Base-by-base conservation (phyloP, 1,284 basidiomycete species). In the Cryptococcus sp. region DNA sequence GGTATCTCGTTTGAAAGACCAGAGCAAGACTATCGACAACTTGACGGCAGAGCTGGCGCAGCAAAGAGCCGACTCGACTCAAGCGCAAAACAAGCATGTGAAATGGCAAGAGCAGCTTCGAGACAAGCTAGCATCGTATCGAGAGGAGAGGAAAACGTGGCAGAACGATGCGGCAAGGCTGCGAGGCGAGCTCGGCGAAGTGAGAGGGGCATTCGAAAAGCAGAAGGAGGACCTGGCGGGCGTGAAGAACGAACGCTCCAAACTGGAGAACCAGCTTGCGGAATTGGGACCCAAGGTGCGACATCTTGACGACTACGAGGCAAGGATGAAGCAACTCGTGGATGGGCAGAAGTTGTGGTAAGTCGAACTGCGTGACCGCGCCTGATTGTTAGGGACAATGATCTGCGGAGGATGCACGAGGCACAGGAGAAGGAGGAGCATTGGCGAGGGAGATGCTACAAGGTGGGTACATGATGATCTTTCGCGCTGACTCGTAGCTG, bases 221-320 rank as follows among this genome's bases (percentile, higher is more conserved):
- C 62, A 66, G 42, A 59, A 60, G 31, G 69, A 66, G 24, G 66
- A 69, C 52, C 52, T 72, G 2, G 68, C 66, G 1, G 50, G 51
- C 18, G 60, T 65, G n/a, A 68, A 68, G 57, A 69, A 69, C 44
- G 65, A 68, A 67, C 64, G 66, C 2, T 69, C 67, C 52, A 60
- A 62, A 21, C 52, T 71, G 12, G 62, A 69, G 47, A 63, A 60
- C 34, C 60, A 65, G 46, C 43, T 68, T 41, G 57, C 59, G n/a
- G 67, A 69, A 37, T 56, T 54, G 7, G 52, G 48, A 34, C 67
- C 68, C 0, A 68, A 66, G 48, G 58, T 71, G 11, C 50, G 54
- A 23, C 68, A 64, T 38, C 62, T 71, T n/a, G 56, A 57, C 19
- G 68, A 71, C 48, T 69, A 65, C 41, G 66, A 71, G 45, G 52